Evolutionary conservation across 2,329 filamentous ascomycete genomes (phyloP), one percentile per base, ranked within the genome.

Genomic region (Penicillium sp.): DNA sequence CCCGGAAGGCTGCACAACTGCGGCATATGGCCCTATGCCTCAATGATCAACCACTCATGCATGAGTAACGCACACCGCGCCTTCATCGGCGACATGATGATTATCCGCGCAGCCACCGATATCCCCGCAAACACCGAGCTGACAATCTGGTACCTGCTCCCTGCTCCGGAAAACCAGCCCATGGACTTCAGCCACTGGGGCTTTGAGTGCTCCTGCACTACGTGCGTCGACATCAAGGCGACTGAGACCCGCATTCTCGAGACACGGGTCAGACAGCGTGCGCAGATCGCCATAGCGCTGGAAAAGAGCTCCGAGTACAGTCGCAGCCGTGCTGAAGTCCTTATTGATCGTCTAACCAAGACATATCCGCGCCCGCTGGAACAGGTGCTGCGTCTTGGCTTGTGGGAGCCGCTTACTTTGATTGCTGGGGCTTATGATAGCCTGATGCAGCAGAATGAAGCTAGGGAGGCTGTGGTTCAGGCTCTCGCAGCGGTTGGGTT

Each of bases 71-170:
- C 74, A n/a, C 58, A 53, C 0, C 78, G 78, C 16, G 66, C 75
- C 2, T 83, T 83, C 64, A 81, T 85, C 24, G 81, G 82, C 2
- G 81, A 85, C 60, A 75, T 85, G 71, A 72, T 76, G 57, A 73
- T 84, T 11, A 43, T 84, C 16, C 78, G 80, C 4, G 82, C 82
- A 0, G 67, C 75, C 0, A 59, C 61, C 10, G 75, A 81, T 43
- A 64, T 85, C 1, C 60, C 70, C 0, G 60, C 74, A 0, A 70
- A 70, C 32, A 76, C 80, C 0, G 82, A 85, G 63, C 59, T 85
- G 5, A 60, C 62, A 2, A 75, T 78, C 51, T 61, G 60, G 39
- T 83, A 83, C 56, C 53, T 56, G 1, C 9, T 45, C 2, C 65
- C 71, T 1, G 11, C 42, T 9, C n/a, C 35, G 44, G 13, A 32